These are phyloP conservation scores for Harringtonia lauricola DNA, from an alignment of 2,329 filamentous ascomycete genomes.

Conservation along the genomic window DNA sequence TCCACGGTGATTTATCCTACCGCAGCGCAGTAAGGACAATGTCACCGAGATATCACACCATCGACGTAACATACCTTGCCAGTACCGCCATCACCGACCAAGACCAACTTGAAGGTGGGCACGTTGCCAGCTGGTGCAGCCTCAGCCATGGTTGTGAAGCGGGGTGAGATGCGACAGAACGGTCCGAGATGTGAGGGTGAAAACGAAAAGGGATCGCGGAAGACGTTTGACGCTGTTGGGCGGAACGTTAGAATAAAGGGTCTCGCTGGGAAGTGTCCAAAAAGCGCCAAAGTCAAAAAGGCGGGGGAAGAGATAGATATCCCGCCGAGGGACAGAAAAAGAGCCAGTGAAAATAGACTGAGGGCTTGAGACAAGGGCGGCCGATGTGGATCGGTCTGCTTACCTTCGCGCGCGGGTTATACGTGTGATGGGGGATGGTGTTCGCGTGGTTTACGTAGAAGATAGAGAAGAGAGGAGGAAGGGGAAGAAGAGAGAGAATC, in stretches of 20 bases:
- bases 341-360: neutral
- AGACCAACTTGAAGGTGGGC: slow-evolving; percentile 98
- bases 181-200: neutral
- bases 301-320: no score
- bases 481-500: slow-evolving; percentile 7
- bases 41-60: no score
- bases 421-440: slow-evolving; percentile 1
- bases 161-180: neutral
- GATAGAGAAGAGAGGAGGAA: slow-evolving; percentile 1
- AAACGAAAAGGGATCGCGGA: neutral
- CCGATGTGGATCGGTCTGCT: neutral
- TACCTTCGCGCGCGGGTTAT: slow-evolving; percentile 9
- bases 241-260: neutral
- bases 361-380: no score
- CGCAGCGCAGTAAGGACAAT: no score
- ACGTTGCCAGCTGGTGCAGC: slow-evolving; percentile 26
- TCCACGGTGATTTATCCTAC: no score
- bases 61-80: slow-evolving; percentile 72
- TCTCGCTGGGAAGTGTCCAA: neutral
- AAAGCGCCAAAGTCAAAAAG: no score
- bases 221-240: slow-evolving; percentile 1
- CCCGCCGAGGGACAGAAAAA: neutral
- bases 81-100: slow-evolving; percentile 98
- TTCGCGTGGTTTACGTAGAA: slow-evolving; percentile 6
- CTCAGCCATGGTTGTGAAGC: slow-evolving; percentile 52